These are phyloP conservation scores for Naganishia friedmannii DNA, from an alignment of 768 basidiomycete genomes.

Conservation along the genomic window DNA sequence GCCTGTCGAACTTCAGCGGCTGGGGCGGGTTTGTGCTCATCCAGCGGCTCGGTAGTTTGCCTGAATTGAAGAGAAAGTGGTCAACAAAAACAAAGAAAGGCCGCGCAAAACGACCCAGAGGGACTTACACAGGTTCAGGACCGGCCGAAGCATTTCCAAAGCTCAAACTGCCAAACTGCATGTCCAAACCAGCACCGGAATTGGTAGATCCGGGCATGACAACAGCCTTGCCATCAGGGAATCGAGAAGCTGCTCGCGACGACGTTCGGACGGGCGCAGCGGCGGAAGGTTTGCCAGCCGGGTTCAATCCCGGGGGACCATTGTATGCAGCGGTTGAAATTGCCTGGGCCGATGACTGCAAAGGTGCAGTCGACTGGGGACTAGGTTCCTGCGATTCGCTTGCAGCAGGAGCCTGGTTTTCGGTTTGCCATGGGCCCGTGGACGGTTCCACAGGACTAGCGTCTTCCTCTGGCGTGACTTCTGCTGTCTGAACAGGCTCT, in stretches of 20 bases:
- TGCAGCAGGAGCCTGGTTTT: conserved; percentile 16
- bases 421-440: conserved; percentile 30
- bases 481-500: conserved; percentile 34
- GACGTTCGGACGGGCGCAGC: conserved; percentile 42
- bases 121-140: conserved; percentile 26
- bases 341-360: conserved; percentile 19
- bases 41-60: conserved; percentile 25
- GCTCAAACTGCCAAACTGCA: conserved; percentile 53
- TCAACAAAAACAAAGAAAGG: no score
- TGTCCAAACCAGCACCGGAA: conserved; percentile 45
- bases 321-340: conserved; percentile 37
- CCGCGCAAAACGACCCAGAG: background rate
- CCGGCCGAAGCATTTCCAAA: conserved; percentile 46
- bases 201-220: conserved; percentile 44
- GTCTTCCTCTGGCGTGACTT: conserved; percentile 31
- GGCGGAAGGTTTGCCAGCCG: conserved; percentile 35
- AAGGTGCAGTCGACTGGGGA: conserved; percentile 20
- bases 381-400: conserved; percentile 8
- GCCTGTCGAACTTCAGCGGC: conserved; percentile 28
- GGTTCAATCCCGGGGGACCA: conserved; percentile 52
- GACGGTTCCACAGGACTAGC: conserved; percentile 40
- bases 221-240: conserved; percentile 51
- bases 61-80: background rate
- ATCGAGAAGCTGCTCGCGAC: conserved; percentile 45
- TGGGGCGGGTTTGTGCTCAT: conserved; percentile 35